phyloP scores from a whole-genome alignment of 2,329 filamentous ascomycete genomes.

The Penicillium aurantiogriseum region DNA sequence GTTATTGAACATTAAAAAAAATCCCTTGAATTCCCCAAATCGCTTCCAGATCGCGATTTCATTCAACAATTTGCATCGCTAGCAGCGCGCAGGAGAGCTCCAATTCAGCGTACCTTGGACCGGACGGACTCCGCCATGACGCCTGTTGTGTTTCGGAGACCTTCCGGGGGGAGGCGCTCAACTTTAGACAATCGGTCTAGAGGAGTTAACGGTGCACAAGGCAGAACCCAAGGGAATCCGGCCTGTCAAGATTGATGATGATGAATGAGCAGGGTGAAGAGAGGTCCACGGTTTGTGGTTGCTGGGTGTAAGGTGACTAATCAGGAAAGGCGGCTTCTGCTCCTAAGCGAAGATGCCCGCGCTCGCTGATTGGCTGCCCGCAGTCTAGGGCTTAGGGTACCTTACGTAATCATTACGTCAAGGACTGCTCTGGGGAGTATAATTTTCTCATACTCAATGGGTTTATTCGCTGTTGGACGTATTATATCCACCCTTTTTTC shows the following conservation, averaged over 20 bases:
- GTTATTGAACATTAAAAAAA: constrained; percentile 17
- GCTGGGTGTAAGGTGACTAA: constrained; percentile 28
- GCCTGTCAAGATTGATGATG: constrained; percentile 28
- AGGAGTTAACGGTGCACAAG: constrained; percentile 29
- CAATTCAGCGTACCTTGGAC: constrained; percentile 48
- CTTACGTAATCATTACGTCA: constrained; percentile 30
- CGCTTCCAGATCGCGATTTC: constrained; percentile 7
- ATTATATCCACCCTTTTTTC: not conserved
- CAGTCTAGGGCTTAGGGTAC: constrained; percentile 44
- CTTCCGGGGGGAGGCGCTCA: constrained; percentile 50
- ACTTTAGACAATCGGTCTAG: constrained; percentile 46
- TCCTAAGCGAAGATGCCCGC: constrained; percentile 38
- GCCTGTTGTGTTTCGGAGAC: constrained; percentile 47
- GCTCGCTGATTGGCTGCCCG: constrained; percentile 20
- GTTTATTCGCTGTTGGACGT: not conserved
- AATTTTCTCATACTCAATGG: constrained; percentile 2
- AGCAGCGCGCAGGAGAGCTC: constrained; percentile 6
- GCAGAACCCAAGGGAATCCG: constrained; percentile 36
- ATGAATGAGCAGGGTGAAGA: constrained; percentile 29
- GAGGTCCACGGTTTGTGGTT: constrained; percentile 38
- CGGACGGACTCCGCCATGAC: constrained; percentile 52
- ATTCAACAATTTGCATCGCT: constrained; percentile 1
- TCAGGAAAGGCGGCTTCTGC: constrained; percentile 37
- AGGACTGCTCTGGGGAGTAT: constrained; percentile 30
- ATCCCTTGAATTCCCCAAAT: not conserved